Base-by-base conservation (phyloP, 345 rosid genomes). In the Eutrema heterophyllum region DNA sequence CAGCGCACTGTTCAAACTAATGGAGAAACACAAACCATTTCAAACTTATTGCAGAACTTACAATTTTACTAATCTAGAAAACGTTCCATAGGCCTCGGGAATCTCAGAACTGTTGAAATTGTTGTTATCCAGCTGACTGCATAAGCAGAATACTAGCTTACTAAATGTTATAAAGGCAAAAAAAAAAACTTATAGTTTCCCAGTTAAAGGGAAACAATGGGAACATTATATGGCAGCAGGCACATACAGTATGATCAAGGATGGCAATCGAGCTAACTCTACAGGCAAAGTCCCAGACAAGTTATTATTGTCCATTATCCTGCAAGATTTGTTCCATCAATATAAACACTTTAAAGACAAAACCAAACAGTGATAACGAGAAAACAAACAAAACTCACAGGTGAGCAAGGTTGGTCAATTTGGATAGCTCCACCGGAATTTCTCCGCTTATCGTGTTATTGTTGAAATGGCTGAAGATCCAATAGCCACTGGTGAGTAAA, bases 81-180 rank as follows among this genome's bases (percentile, higher is more conserved):
- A 57, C 45, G 65, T 78, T 64, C 86, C 83, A 68, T 86, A 91
- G 68, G 84, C 73, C 76, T 81, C 64, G 18, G 96, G 97, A 70
- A 93, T 89, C 60, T 72, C 82, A 33, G 84, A 53, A 50, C 87
- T 93, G 2, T 40, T 10, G 38, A 93, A 89, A 74, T 91, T 81
- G 82, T 93, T 93, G 80, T 90, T 90, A 77, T 91, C 97, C 62
- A 93, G 87, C 76, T 93, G 98, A 78, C 92, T 93, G 87, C 83
- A 78, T 11, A 54, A 62, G 62, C 7, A 36, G 26, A 78, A 59
- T 26, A 49, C 30, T 60, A 33, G 21, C 15, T 76, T 55, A 53
- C 24, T 45, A 49, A 30, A 52, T 49, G 21, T 18, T 15, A 3
- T 29, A 18, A 35, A 69, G n/a, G 26, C 0, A 14, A 32, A 35